Base-by-base conservation (phyloP, 352 stramenopile species). In the Pythium rishiriense region DNA sequence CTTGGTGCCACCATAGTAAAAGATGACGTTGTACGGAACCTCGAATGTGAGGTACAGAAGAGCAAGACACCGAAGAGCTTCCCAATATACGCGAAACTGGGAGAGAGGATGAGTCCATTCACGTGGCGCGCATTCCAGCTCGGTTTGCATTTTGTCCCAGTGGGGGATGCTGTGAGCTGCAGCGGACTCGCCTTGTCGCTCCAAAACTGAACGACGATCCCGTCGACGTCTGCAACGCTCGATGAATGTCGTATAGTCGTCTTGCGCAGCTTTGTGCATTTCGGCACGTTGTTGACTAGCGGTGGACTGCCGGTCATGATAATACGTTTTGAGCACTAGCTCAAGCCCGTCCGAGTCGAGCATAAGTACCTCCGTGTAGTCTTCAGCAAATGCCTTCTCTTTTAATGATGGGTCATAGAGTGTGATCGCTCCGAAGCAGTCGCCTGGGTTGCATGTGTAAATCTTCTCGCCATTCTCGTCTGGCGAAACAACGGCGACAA, bases 11-110 rank as follows among this genome's bases (percentile, higher is more conserved):
- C 68, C 68, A 39, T 64, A 70, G 47, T 66, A 72, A 42, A 75
- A 75, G 15, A 75, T 46, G 14, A 75, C 58, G 17, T 70, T 64
- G 48, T 68, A 75, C 3, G 66, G 59, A 14, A 75, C 64, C 54
- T 75, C 68, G 25, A 75, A 65, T n/a, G 68, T 68, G 39, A 75
- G 58, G 54, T 75, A 75, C 8, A 72, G 29, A 3, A 72, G 56
- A 19, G 50, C 64, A 26, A 75, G n/a, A 29, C 59, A 72, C 1
- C 64, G 64, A 7, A 69, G 29, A 3, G 33, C 37, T 22, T 69
- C 60, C 68, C 68, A 75, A 5, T 45, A 51, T 3, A 21, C 24
- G 14, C 68, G 68, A 47, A 72, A 71, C 14, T 9, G 22, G 17
- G 68, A 75, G 21, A 61, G 19, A 2, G 47, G 12, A 21, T 74